Evolutionary conservation across 2,329 filamentous ascomycete genomes (phyloP).

Genomic region (Sporothrix luriei): DNA sequence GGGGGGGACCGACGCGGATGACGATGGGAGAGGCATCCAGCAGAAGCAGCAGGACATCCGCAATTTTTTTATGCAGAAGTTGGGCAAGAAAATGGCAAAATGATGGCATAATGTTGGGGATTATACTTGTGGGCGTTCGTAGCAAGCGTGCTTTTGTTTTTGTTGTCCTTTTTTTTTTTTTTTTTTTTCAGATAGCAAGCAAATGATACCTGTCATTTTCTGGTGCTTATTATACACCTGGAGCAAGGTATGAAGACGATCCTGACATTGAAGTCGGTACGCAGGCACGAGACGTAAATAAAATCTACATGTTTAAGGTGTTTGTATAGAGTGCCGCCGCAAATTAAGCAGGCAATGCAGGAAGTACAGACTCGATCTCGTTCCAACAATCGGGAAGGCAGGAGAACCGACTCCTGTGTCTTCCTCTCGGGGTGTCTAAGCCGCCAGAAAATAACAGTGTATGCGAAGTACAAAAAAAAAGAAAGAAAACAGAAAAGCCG

Average conservation of each 20-base stretch:
- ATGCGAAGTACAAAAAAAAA: constrained; percentile 9
- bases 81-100: constrained; percentile 23
- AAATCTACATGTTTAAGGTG: neutral
- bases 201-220: neutral
- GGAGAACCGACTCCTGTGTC: constrained; percentile 4
- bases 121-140: neutral
- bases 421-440: constrained; percentile 19
- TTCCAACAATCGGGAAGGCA: neutral
- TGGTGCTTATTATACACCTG: neutral
- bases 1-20: neutral
- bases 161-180: too few species aligned
- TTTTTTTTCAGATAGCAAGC: neutral
- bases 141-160: constrained; percentile 10
- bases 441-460: constrained; percentile 1
- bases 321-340: constrained; percentile 2
- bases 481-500: neutral
- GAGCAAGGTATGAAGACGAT: neutral
- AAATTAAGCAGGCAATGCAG: neutral
- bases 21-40: constrained; percentile 4
- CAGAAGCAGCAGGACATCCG: constrained; percentile 36
- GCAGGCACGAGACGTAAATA: neutral
- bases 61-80: constrained; percentile 33
- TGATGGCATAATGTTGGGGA: neutral
- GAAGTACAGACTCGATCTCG: constrained; percentile 12
- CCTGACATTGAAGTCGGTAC: neutral